A percentile compares a stretch with the other conserved stretches of the same genome.
phyloP scores from a whole-genome alignment of 345 rosid genomes.

The Pistacia vera region DNA sequence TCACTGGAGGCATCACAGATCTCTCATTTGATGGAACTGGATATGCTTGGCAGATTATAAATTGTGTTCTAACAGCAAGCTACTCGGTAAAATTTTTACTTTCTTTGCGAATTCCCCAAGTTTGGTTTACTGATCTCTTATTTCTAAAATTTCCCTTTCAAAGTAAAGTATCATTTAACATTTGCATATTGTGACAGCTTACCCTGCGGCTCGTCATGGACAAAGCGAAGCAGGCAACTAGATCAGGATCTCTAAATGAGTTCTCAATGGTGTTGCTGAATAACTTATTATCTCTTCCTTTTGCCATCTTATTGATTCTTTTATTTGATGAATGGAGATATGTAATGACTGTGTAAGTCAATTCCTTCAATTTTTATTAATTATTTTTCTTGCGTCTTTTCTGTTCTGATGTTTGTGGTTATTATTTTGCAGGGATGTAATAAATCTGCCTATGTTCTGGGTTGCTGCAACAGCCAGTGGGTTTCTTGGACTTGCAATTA shows the following conservation, averaged over 20 bases:
- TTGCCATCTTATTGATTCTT: slow-evolving; percentile 63
- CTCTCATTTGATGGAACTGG: slow-evolving; percentile 77
- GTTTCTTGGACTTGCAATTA: slow-evolving; percentile 84
- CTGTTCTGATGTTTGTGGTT: slow-evolving; percentile 7
- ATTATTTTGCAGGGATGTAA: slow-evolving; percentile 60
- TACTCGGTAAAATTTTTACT: slow-evolving; percentile 59
- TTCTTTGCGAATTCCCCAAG: background rate
- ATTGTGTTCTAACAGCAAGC: slow-evolving; percentile 86
- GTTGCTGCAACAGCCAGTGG: slow-evolving; percentile 85
- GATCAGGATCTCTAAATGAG: slow-evolving; percentile 76
- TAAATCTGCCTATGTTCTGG: slow-evolving; percentile 80
- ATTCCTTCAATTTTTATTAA: background rate
- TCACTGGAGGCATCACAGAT: slow-evolving; percentile 84
- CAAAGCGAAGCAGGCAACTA: slow-evolving; percentile 80
- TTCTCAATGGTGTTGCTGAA: slow-evolving; percentile 94
- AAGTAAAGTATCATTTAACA: slow-evolving; percentile 14
- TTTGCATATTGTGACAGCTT: slow-evolving; percentile 53
- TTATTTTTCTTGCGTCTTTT: background rate
- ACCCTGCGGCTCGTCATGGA: slow-evolving; percentile 81
- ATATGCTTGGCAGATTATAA: slow-evolving; percentile 76
- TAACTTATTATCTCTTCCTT: slow-evolving; percentile 81
- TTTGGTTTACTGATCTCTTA: slow-evolving; percentile 12
- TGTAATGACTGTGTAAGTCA: slow-evolving; percentile 64
- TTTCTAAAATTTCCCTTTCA: background rate
- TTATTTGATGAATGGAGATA: slow-evolving; percentile 77